Base-by-base conservation (phyloP, 257 asterid species). In the Gentiana straminea region DNA sequence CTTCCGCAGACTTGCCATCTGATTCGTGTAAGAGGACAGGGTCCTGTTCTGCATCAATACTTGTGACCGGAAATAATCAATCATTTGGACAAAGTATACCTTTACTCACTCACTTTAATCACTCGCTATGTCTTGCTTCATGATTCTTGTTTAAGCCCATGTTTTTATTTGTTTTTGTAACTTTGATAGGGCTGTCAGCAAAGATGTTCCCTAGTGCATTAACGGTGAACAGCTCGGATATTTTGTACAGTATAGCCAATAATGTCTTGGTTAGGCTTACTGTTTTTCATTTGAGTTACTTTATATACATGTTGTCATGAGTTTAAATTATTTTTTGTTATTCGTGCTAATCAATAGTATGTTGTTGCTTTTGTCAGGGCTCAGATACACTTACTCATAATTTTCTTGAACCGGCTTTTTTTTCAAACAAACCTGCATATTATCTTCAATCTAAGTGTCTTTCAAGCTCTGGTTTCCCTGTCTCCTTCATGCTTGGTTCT, bases 1-100 rank as follows among this genome's bases (percentile, higher is more conserved):
- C 87, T 4, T 52, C 60, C 55, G 47, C 63, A 15, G 96, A 84
- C 74, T 76, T 91, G 75, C 92, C 98, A 32, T 58, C 73, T 62
- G 90, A 65, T 35, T 81, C 93, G 38, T 92, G 98, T 84, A 83
- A 59, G 81, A 67, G 59, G 52, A 76, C 82, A 5, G 90, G 91
- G 58, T 82, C 94, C 67, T 92, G 97, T 65, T 97, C 98, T 15
- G 89, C 65, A 47, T 66, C 90, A 47, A 51, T 85, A 63, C 95
- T 92, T 71, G 49, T 88, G 64, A 85, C 97, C 32, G 98, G 97
- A 54, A 72, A 47, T 64, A 88, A 92, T 79, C 75, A 64, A 67
- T 84, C 96, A 13, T 75, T 92, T 63, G 97, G 82, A 67, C 81
- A 68, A 61, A 72, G 98, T 90, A 77, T 62, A 81, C 57, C 53